These are phyloP conservation scores for Ustilago crameri DNA, from an alignment of 1,284 basidiomycete species.

Conservation along the genomic window DNA sequence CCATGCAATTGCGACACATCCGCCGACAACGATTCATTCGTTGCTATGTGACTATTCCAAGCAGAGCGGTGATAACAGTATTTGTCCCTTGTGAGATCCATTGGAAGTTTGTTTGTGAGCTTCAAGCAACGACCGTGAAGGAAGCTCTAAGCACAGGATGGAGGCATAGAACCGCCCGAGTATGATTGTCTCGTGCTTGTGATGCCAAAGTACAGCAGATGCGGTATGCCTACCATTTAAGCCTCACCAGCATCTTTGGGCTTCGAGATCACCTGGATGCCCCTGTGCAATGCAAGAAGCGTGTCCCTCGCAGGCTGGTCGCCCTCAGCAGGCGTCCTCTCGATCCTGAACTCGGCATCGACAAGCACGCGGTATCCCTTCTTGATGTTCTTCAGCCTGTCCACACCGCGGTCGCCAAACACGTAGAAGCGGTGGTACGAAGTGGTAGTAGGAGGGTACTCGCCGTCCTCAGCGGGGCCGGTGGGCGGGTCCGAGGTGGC, in stretches of 20 bases:
- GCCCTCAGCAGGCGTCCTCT: slow-evolving; percentile 47
- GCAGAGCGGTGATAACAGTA: no score
- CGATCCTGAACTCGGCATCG: slow-evolving; percentile 63
- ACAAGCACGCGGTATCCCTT: slow-evolving; percentile 63
- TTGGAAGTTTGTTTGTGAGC: no score
- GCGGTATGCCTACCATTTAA: not conserved
- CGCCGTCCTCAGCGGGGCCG: slow-evolving; percentile 57
- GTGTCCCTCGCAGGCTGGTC: slow-evolving; percentile 33
- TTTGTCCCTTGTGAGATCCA: no score
- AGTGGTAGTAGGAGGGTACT: slow-evolving; percentile 46
- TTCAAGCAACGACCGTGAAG: no score
- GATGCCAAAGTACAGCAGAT: not conserved
- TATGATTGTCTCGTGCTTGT: no score
- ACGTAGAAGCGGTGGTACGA: slow-evolving; percentile 62
- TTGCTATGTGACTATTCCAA: no score
- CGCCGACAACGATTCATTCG: no score
- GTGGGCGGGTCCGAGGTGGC: slow-evolving; percentile 61
- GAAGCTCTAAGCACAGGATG: no score
- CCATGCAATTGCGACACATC: no score
- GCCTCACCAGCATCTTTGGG: slow-evolving; percentile 46
- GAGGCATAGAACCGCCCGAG: no score
- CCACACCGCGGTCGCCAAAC: slow-evolving; percentile 57
- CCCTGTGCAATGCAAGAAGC: slow-evolving; percentile 55
- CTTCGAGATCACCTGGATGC: slow-evolving; percentile 55
- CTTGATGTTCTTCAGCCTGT: slow-evolving; percentile 55